Evolutionary conservation across 176 grass and related monocot species (phyloP), one percentile per base, ranked within the genome.

Genomic region (Oryza meyeriana): DNA sequence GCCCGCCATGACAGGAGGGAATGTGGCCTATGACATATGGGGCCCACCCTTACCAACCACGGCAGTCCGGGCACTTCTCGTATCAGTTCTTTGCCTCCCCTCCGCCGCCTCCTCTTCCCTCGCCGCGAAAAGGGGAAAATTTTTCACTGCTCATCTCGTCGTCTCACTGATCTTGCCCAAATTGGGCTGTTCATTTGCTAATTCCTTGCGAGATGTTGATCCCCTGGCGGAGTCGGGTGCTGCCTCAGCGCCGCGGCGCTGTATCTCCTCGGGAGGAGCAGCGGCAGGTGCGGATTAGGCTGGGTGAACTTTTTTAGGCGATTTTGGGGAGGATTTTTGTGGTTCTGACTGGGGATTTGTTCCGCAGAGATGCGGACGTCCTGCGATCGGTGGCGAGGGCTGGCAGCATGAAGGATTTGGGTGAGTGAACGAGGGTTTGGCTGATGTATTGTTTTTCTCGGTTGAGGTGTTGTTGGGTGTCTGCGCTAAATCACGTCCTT

Each of bases 211-310:
- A 29, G 71, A 93, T 78, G 83, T 71, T 95, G 90, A 88, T 98
- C 82, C 93, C 96, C 4, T 98, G 96, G 93, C 31, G 93, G 96
- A 13, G 86, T 98, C 22, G 90, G 90, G 30, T 98, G 96, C 85
- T 98, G 93, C 82, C 77, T 93, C 34, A 93, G 90, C 77, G 93
- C 96, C 10, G 90, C 93, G 66, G 93, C 87, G 83, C 85, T 98
- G 11, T 98, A 92, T 84, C 86, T 98, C 11, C 79, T 98, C 55
- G 91, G 96, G 74, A 91, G 93, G 89, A 98, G 89, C 66, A 95
- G 93, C 61, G 96, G 96, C 67, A 95, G 92, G 94, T 97, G 68
- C 40, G 29, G 33, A 72, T 74, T 75, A 47, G 59, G 16, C 25
- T 4, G 22, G 20, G 55, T 39, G 72, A 3, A 11, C 0, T 27